Evolutionary conservation across 176 grass and related monocot species (phyloP).

Genomic region (Zoysia japonica): DNA sequence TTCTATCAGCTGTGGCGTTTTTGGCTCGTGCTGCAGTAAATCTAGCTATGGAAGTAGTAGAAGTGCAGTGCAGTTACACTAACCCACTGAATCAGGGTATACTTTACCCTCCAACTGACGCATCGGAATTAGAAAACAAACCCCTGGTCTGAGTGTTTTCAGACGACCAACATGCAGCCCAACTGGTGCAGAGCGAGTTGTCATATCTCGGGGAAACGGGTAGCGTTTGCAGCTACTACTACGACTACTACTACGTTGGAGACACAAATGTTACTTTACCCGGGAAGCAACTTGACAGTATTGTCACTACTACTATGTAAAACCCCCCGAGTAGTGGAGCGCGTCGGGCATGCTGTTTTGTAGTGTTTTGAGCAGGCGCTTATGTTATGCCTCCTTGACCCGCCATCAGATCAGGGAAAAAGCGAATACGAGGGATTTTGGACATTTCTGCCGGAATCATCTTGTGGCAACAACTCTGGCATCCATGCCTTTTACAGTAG

Average conservation of each 20-base stretch:
- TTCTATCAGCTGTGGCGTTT: neutral
- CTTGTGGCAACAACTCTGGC: conserved; percentile 3
- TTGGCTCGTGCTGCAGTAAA: neutral
- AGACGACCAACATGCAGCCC: conserved; percentile 41
- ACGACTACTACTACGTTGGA: conserved; percentile 13
- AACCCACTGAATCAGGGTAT: neutral
- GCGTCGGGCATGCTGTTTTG: conserved; percentile 35
- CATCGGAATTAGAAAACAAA: conserved; percentile 31
- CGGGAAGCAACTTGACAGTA: conserved; percentile 41
- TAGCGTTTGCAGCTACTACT: neutral
- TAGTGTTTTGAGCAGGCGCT: conserved; percentile 12
- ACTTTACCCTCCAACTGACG: neutral
- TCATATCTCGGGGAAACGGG: conserved; percentile 35
- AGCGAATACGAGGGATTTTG: conserved; percentile 43
- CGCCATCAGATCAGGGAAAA: conserved; percentile 23
- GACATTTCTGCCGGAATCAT: conserved; percentile 37
- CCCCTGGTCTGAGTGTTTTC: conserved; percentile 13
- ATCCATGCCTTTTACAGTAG: neutral
- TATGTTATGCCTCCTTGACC: conserved; percentile 28
- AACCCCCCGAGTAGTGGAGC: neutral
- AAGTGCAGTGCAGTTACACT: conserved; percentile 25
- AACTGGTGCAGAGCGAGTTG: conserved; percentile 19
- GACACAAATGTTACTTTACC: neutral
- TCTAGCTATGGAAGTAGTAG: conserved; percentile 5
- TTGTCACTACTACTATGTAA: neutral